phyloP scores from a whole-genome alignment of 73 alveolate species.

The Paramecium primaurelia region DNA sequence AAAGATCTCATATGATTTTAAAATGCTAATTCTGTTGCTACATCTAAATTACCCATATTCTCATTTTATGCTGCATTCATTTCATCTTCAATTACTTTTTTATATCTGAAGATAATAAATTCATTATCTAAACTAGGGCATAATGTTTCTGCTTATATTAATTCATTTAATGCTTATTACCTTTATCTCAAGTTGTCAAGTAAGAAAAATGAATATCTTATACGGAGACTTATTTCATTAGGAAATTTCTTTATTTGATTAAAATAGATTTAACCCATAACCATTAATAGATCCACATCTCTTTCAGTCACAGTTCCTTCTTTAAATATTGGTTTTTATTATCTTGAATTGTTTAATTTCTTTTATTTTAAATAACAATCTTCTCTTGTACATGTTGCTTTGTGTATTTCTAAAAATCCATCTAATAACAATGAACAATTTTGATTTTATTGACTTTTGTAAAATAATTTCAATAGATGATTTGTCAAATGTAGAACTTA shows the following conservation, averaged over 20 bases:
- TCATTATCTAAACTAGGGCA: slow-evolving; percentile 55
- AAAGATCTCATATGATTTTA: slow-evolving; percentile 56
- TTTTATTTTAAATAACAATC: slow-evolving; percentile 56
- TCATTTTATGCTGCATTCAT: slow-evolving; percentile 45
- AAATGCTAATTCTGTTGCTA: slow-evolving; percentile 58
- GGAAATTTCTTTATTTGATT: slow-evolving; percentile 54
- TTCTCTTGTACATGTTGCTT: slow-evolving; percentile 55
- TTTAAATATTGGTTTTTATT: not conserved
- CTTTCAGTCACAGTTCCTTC: slow-evolving; percentile 54
- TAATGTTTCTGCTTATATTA: slow-evolving; percentile 39
- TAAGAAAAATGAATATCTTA: slow-evolving; percentile 52
- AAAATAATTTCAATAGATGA: slow-evolving; percentile 18
- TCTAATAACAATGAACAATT: slow-evolving; percentile 48
- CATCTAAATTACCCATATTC: slow-evolving; percentile 50
- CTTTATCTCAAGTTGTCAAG: slow-evolving; percentile 41
- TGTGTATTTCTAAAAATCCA: slow-evolving; percentile 57
- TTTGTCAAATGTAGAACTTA: slow-evolving; percentile 7
- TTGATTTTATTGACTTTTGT: not conserved
- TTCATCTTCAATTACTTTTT: slow-evolving; percentile 54
- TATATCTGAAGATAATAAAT: slow-evolving; percentile 53
- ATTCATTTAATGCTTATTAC: slow-evolving; percentile 50
- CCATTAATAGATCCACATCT: slow-evolving; percentile 36
- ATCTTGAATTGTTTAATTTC: slow-evolving; percentile 37
- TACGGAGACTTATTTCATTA: slow-evolving; percentile 38
- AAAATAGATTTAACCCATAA: slow-evolving; percentile 46